A percentile compares a stretch with the other conserved stretches of the same genome.
Conservation (phyloP, 139 green algal genomes). For the Edaphochlamys debaryana region DNA sequence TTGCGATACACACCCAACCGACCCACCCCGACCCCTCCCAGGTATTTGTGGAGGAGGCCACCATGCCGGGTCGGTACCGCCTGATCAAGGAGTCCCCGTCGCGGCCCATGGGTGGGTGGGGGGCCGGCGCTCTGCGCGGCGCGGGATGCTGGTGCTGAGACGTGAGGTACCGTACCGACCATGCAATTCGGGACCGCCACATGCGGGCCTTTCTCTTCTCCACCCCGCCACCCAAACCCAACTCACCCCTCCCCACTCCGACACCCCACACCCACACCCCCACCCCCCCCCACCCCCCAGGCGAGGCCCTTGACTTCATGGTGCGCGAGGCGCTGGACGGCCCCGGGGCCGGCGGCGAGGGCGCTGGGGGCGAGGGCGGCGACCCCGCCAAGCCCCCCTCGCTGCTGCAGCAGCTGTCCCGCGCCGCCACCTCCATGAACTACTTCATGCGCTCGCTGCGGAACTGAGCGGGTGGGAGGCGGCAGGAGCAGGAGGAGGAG, state of each 20-base stretch:
- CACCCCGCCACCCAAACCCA: too few species aligned
- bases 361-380: slow-evolving; percentile 9
- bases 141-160: neutral
- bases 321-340: slow-evolving; percentile 56
- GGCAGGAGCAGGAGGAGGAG: too few species aligned
- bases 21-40: slow-evolving; percentile 24
- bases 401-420: slow-evolving; percentile 40
- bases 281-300: slow-evolving; percentile 7
- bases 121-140: too few species aligned
- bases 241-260: too few species aligned
- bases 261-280: too few species aligned
- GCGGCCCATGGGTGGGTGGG: slow-evolving; percentile 40
- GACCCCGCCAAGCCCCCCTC: slow-evolving; percentile 11
- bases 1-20: too few species aligned
- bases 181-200: too few species aligned
- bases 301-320: slow-evolving; percentile 65
- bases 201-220: too few species aligned
- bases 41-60: slow-evolving; percentile 73
- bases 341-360: neutral
- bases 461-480: too few species aligned
- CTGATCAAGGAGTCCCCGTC: slow-evolving; percentile 46
- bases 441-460: slow-evolving; percentile 64
- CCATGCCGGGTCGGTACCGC: slow-evolving; percentile 57
- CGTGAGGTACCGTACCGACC: too few species aligned
- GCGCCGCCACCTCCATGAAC: slow-evolving; percentile 51